Base-by-base conservation (phyloP, 176 grass and related monocot species). In the bread wheat (Triticum aestivum) region DNA sequence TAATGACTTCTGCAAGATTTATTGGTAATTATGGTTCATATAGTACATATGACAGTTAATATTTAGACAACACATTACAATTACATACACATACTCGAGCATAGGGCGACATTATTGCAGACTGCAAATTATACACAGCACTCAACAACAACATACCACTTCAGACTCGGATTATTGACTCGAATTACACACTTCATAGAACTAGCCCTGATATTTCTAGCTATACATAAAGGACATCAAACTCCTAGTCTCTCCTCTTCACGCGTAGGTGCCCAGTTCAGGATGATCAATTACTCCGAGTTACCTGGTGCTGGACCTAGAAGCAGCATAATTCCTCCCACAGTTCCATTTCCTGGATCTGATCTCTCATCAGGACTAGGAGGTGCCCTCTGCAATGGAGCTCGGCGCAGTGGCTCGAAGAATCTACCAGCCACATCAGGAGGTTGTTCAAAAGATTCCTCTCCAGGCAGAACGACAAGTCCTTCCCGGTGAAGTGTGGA, bases 381-480 rank as follows among this genome's bases (percentile, higher is more conserved):
- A n/a, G 79, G 11, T 33, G n/a, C 42, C 64, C 80, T 90, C 61
- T 86, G 63, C 62, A 81, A 47, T 39, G 65, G 75, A 78, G 61
- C 72, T 45, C 69, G 84, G 18, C 87, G 84, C 10, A 89, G 82
- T 49, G 86, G 93, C 66, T 95, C 93, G 11, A 95, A 95, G 18
- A 90, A 81, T 85, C 80, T 87, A 38, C 91, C 32, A 17, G 83
- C 87, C 59, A 95, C 91, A 79, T 98, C 96, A 41, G 93, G 93
- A 62, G 86, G 93, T 65, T 83, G 91, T 71, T 90, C 73, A 0
- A 84, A 91, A 34, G 79, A 81, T 67, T 98, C 91, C 81, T 98
- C 96, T 20, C 96, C 86, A 2, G 91, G 93, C 56, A 98, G 74
- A 76, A 98, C 78, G 38, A 93, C 66, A n/a, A 98, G 88, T 12